Percentiles rank a stretch among this genome's conserved stretches.
phyloP scores from a whole-genome alignment of 768 basidiomycete genomes.

The Kwoniella bestiolae region DNA sequence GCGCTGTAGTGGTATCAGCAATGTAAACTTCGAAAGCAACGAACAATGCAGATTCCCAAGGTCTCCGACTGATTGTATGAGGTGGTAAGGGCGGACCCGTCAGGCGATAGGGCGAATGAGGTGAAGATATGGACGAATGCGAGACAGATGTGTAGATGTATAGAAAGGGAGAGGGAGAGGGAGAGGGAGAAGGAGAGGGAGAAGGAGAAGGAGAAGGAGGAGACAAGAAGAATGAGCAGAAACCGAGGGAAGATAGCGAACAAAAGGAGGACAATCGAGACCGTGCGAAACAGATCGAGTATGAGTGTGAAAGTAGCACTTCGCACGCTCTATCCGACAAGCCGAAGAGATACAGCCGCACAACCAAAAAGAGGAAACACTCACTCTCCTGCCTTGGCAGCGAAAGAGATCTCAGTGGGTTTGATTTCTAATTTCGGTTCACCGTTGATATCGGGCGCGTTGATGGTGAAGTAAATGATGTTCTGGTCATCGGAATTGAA shows the following conservation, averaged over 20 bases:
- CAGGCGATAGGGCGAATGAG: neutral
- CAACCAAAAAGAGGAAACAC: constrained; percentile 18
- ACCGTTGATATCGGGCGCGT: constrained; percentile 52
- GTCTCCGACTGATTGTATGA: too few species aligned
- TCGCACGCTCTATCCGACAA: too few species aligned
- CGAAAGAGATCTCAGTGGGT: constrained; percentile 57
- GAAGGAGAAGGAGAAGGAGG: too few species aligned
- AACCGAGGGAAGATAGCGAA: neutral
- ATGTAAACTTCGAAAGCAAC: neutral
- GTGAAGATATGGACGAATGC: neutral
- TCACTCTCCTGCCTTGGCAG: constrained; percentile 57
- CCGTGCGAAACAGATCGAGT: too few species aligned
- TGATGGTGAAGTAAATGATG: constrained; percentile 74
- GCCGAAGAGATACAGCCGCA: neutral
- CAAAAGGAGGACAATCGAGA: too few species aligned
- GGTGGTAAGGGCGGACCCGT: too few species aligned
- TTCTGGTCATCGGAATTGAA: constrained; percentile 66
- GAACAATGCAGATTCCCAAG: too few species aligned
- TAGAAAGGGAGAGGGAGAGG: neutral
- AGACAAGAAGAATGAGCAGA: too few species aligned
- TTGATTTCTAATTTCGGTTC: constrained; percentile 56
- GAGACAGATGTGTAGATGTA: neutral
- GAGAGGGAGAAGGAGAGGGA: neutral
- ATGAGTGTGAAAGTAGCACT: too few species aligned
- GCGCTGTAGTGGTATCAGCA: constrained; percentile 42